Evolutionary conservation across 1,284 basidiomycete genomes (phyloP).

Genomic region (Trametes versicolor): DNA sequence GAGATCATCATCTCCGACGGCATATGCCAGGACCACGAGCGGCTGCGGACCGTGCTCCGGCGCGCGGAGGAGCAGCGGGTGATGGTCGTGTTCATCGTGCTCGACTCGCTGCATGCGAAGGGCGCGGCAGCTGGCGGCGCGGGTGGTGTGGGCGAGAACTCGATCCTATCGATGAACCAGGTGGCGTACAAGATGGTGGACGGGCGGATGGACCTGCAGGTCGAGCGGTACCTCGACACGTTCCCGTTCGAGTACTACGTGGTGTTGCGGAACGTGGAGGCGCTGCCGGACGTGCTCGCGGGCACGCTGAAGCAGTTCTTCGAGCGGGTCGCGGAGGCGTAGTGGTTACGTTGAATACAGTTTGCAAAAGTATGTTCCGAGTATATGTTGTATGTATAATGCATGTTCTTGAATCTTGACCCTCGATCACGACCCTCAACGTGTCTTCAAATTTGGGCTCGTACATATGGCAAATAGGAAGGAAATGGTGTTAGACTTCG

Average conservation of each 20-base stretch:
- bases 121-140: conserved; percentile 16
- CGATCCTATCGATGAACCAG: conserved; percentile 94
- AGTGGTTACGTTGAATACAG: conserved; percentile 29
- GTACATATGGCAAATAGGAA: no score
- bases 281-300: conserved; percentile 92
- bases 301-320: conserved; percentile 94
- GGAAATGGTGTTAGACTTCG: no score
- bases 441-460: no score
- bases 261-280: conserved; percentile 90
- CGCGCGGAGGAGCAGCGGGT: conserved; percentile 92
- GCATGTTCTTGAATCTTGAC: not conserved
- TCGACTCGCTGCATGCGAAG: conserved; percentile 82
- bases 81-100: conserved; percentile 96
- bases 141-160: conserved; percentile 62
- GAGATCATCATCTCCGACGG: conserved; percentile 99
- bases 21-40: conserved; percentile 96
- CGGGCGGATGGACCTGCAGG: conserved; percentile 88
- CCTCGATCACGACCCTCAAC: no score
- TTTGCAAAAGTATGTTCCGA: not conserved
- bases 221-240: conserved; percentile 92
- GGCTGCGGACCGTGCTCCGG: conserved; percentile 82
- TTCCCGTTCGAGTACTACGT: conserved; percentile 99
- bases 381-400: not conserved
- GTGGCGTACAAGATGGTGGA: conserved; percentile 89
- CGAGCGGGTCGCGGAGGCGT: conserved; percentile 78